Conservation (phyloP, 345 rosid species). For the Rhodomyrtus tomentosa region DNA sequence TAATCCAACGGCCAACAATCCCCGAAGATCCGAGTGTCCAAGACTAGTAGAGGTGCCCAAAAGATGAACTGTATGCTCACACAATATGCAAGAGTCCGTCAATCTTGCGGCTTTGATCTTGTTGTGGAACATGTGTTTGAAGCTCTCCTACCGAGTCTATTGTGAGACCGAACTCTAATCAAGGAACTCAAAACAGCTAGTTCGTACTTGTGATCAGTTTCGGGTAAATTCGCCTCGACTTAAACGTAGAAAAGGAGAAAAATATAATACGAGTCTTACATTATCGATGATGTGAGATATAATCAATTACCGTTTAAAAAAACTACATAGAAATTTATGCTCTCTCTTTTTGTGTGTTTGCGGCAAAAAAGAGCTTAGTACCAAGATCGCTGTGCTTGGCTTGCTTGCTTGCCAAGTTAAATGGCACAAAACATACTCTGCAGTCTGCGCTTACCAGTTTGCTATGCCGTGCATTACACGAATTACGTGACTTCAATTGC, state of each 20-base stretch:
- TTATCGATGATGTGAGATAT: not conserved
- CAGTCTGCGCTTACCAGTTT: not conserved
- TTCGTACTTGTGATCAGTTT: not conserved
- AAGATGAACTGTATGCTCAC: not conserved
- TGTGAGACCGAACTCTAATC: not conserved
- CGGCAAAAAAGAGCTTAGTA: too few relatives aligned
- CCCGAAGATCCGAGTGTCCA: not conserved
- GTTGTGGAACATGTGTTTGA: not conserved
- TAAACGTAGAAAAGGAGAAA: not conserved
- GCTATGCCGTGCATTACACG: not conserved
- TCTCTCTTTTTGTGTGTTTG: too few relatives aligned
- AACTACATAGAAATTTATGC: not conserved
- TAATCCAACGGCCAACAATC: not conserved
- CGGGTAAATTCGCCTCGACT: not conserved
- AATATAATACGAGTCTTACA: not conserved
- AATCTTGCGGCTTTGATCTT: not conserved
- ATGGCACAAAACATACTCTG: not conserved
- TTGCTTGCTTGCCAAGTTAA: not conserved
- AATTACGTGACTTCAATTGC: not conserved
- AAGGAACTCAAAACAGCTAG: not conserved
- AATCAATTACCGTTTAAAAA: not conserved
- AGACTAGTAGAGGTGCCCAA: not conserved
- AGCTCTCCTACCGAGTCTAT: not conserved
- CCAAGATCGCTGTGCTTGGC: not conserved
- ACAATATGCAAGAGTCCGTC: not conserved